These are phyloP conservation scores for Aureobasidium vineae DNA, from an alignment of 2,329 filamentous ascomycete species.

Conservation along the genomic window DNA sequence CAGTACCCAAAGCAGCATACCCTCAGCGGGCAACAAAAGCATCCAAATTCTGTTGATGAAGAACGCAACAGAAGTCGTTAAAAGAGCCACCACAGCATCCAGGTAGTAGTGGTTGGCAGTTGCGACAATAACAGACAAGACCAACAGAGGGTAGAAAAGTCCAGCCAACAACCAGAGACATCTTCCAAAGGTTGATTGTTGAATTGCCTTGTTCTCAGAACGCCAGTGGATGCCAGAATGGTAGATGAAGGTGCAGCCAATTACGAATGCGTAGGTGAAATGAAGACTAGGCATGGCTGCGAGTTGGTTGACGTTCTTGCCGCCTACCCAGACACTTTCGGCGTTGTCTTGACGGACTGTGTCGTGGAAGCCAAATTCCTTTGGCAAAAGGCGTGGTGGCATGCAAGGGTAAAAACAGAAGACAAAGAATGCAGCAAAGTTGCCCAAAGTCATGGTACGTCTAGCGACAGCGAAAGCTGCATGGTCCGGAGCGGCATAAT, in stretches of 20 bases:
- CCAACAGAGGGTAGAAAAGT: constrained; percentile 47
- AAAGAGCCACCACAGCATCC: constrained; percentile 53
- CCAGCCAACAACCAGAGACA: constrained; percentile 38
- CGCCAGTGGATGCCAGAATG: constrained; percentile 44
- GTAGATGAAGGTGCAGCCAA: constrained; percentile 51
- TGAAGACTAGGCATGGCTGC: constrained; percentile 52
- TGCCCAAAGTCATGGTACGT: constrained; percentile 49
- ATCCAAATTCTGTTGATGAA: constrained; percentile 52
- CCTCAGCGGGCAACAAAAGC: constrained; percentile 53
- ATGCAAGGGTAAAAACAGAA: constrained; percentile 53
- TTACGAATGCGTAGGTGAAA: constrained; percentile 54
- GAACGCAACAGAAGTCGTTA: constrained; percentile 51
- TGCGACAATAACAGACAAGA: constrained; percentile 55
- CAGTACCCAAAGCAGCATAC: constrained; percentile 50
- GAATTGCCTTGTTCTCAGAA: constrained; percentile 33
- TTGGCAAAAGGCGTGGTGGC: constrained; percentile 49
- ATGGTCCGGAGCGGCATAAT: constrained; percentile 55
- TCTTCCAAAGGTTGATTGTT: constrained; percentile 30
- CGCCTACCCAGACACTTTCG: constrained; percentile 47
- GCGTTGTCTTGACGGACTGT: constrained; percentile 47
- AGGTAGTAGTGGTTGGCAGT: constrained; percentile 63
- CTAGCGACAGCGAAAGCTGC: constrained; percentile 44
- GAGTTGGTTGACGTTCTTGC: constrained; percentile 46
- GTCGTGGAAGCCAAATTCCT: constrained; percentile 45
- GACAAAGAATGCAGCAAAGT: constrained; percentile 52